Evolutionary conservation across 805 yeast genomes (phyloP).

Genomic region (Wickerhamomyces queroliae): DNA sequence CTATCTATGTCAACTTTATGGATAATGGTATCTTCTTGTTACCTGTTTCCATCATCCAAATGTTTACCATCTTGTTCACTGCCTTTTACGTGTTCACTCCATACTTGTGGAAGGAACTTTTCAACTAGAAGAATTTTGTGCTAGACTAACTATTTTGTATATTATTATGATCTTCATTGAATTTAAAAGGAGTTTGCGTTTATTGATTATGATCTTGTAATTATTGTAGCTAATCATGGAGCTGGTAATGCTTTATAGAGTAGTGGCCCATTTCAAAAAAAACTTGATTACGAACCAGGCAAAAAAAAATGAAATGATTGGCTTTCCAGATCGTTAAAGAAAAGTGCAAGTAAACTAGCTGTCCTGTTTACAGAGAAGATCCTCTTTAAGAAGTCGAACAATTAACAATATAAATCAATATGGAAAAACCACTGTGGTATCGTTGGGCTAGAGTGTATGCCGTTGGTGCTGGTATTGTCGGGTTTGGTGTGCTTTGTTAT

Average conservation of each 20-base stretch:
- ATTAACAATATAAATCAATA: not conserved
- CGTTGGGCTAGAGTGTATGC: conserved; percentile 55
- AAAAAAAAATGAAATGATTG: too few species aligned
- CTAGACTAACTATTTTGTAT: too few species aligned
- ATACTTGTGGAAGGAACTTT: conserved; percentile 36
- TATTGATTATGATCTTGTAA: too few species aligned
- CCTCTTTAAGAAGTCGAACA: too few species aligned
- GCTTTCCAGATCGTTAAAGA: too few species aligned
- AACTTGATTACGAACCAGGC: too few species aligned
- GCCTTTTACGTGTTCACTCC: conserved; percentile 82
- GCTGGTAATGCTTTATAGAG: too few species aligned
- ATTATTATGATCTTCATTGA: too few species aligned
- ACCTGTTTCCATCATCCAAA: conserved; percentile 68
- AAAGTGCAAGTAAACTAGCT: not conserved
- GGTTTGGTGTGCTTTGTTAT: conserved; percentile 64
- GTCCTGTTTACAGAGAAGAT: too few species aligned
- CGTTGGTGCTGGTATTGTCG: conserved; percentile 62
- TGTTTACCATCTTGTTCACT: conserved; percentile 59
- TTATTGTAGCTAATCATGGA: too few species aligned
- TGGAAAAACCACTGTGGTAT: conserved; percentile 42
- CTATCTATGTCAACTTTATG: conserved; percentile 62
- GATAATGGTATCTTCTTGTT: conserved; percentile 60
- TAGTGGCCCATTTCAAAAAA: too few species aligned
- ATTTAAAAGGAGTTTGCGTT: too few species aligned
- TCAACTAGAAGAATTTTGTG: conserved; percentile 1